A percentile compares a stretch with the other conserved stretches of the same genome.
These are phyloP conservation scores for Leishmania turanica DNA, from an alignment of 208 protist species.

Conservation along the genomic window DNA sequence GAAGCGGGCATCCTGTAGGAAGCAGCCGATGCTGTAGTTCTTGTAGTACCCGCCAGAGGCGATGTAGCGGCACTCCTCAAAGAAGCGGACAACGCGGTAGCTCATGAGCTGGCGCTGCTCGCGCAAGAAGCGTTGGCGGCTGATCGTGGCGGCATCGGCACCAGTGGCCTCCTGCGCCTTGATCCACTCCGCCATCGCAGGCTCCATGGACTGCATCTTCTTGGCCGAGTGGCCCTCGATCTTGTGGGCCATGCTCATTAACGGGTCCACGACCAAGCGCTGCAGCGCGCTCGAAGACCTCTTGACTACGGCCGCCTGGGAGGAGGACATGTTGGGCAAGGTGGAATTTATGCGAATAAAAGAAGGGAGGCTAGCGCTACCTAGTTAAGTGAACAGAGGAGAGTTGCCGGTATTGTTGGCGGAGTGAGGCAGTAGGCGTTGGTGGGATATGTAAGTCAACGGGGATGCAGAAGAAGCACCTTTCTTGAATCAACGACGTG, in stretches of 20 bases:
- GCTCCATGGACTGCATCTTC: conserved; percentile 49
- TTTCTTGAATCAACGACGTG: background rate
- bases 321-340: conserved; percentile 22
- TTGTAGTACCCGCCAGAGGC: conserved; percentile 75
- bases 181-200: conserved; percentile 46
- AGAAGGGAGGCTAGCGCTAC: background rate
- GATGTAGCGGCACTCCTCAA: conserved; percentile 76
- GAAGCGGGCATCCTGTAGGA: conserved; percentile 72
- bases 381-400: background rate
- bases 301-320: conserved; percentile 28
- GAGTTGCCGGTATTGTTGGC: background rate
- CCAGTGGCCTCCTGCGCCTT: conserved; percentile 56
- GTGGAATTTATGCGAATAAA: background rate
- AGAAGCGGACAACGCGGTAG: conserved; percentile 83
- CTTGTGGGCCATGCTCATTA: conserved; percentile 61
- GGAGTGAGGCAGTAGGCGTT: background rate
- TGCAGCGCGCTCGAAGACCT: conserved; percentile 27
- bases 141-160: conserved; percentile 66
- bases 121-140: conserved; percentile 56
- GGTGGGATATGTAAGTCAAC: background rate
- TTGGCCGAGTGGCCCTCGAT: conserved; percentile 60
- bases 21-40: conserved; percentile 49
- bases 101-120: conserved; percentile 78
- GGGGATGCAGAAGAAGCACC: too few relatives aligned
- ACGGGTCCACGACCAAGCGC: conserved; percentile 46